Base-by-base conservation (phyloP, 345 rosid species). In the Eucalyptus erythrocorys region DNA sequence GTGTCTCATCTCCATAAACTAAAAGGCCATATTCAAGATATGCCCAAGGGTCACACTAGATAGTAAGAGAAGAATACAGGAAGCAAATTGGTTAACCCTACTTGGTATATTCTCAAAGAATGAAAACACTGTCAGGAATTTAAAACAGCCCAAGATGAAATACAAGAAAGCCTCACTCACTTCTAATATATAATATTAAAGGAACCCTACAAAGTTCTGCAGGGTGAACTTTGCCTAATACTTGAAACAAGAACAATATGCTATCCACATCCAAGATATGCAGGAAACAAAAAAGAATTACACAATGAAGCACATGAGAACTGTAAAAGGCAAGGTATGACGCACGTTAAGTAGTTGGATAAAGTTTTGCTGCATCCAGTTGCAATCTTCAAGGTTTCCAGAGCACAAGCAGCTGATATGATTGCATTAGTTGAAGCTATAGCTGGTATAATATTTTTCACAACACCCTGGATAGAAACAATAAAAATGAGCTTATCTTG, bases 341-440 rank as follows among this genome's bases (percentile, higher is more conserved):
- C 97, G 47, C 93, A 97, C 99, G 97, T 93, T 34, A 98, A 92
- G 90, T 95, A 97, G 93, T 98, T 98, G 89, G 97, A 92, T 45
- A 97, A 92, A 86, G 96, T 97, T 94, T 94, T 98, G 95, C 99
- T 97, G 95, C 98, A 98, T 86, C 96, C 99, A 87, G 99, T 96
- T 79, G 93, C 97, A 91, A 98, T 93, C 95, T 97, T 98, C 95
- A 98, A 95, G 88, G 98, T 96, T 93, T 98, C 99, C 90, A 98
- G 93, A 6, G 98, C 93, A 91, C 99, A 98, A 27, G 97, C 97
- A 61, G 97, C 99, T 86, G 99, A 96, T 89, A 98, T 93, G 90
- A 98, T 94, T 21, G 99, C 99, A 90, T 98, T 98, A 88, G 99
- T 98, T 86, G 99, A 98, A 89, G 99, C 99, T 93, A 98, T 98